A percentile compares a stretch with the other conserved stretches of the same genome.
Evolutionary conservation across 83 land plant genomes (phyloP).

Genomic region (Isoetes engelmannii): DNA sequence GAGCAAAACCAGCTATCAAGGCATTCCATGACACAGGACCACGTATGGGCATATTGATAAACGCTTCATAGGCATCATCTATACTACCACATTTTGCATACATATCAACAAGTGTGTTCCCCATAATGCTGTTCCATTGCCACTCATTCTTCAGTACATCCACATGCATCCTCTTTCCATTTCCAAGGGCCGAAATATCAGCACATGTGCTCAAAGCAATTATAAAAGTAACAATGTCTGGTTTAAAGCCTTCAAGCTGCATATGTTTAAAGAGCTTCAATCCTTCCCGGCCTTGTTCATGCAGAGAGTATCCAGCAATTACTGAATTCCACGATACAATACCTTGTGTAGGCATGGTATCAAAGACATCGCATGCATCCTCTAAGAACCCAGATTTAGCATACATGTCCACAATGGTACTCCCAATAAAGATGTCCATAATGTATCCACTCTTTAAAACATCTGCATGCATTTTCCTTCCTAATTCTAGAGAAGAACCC

Average conservation of each 20-base stretch:
- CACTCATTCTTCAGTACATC: slow-evolving; percentile 14
- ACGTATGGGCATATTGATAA: slow-evolving; percentile 27
- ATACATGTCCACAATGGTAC: slow-evolving; percentile 44
- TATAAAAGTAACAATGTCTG: slow-evolving; percentile 31
- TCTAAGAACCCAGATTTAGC: slow-evolving; percentile 30
- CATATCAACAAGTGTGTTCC: slow-evolving; percentile 36
- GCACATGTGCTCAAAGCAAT: slow-evolving; percentile 39
- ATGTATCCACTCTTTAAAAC: slow-evolving; percentile 25
- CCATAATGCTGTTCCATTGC: slow-evolving; percentile 15
- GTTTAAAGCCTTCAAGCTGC: slow-evolving; percentile 3
- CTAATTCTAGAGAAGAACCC: background rate
- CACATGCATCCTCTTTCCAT: slow-evolving; percentile 38
- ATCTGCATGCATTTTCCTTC: slow-evolving; percentile 18
- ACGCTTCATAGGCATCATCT: slow-evolving; percentile 17
- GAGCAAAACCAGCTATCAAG: slow-evolving; percentile 39
- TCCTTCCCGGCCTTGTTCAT: slow-evolving; percentile 23
- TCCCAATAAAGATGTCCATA: slow-evolving; percentile 20
- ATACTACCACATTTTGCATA: slow-evolving; percentile 51
- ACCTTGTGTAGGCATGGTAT: slow-evolving; percentile 19
- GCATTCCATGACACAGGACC: slow-evolving; percentile 47
- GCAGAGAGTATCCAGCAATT: slow-evolving; percentile 39
- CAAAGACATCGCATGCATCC: slow-evolving; percentile 29
- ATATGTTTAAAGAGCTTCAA: slow-evolving; percentile 30
- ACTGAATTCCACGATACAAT: slow-evolving; percentile 46
- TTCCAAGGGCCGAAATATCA: slow-evolving; percentile 25